Percentiles rank a stretch among this genome's conserved stretches.
phyloP scores from a whole-genome alignment of 2,329 filamentous ascomycete species.

The Trichoderma sp. region DNA sequence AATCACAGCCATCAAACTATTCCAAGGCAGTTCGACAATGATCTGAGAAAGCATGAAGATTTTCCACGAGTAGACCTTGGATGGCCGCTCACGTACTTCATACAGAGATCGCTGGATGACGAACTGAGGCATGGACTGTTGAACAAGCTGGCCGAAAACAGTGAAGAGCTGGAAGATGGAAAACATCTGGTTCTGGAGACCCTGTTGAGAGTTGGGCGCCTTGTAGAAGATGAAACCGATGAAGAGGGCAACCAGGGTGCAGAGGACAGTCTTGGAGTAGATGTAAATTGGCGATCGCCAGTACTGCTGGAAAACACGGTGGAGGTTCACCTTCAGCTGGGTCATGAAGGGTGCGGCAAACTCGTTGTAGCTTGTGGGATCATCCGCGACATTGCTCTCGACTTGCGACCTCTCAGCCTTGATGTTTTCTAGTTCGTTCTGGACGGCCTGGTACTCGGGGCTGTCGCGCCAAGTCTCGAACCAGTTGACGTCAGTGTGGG shows the following conservation, averaged over 20 bases:
- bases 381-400: constrained; percentile 30
- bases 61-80: constrained; percentile 81
- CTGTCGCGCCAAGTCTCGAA: constrained; percentile 59
- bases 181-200: constrained; percentile 84
- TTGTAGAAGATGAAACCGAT: constrained; percentile 80
- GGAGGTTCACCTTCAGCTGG: constrained; percentile 66
- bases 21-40: constrained; percentile 82
- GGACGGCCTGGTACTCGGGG: constrained; percentile 53
- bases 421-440: constrained; percentile 56
- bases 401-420: constrained; percentile 43
- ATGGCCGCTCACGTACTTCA: constrained; percentile 80
- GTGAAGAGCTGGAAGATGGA: constrained; percentile 80
- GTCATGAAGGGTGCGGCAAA: constrained; percentile 72
- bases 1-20: constrained; percentile 70
- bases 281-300: constrained; percentile 89
- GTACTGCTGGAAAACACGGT: constrained; percentile 85
- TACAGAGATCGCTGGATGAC: constrained; percentile 78
- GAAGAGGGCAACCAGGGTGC: constrained; percentile 64
- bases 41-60: constrained; percentile 83
- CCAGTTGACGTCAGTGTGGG: constrained; percentile 63
- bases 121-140: constrained; percentile 84
- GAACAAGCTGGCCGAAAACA: constrained; percentile 74
- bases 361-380: constrained; percentile 59
- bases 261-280: constrained; percentile 74
- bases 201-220: constrained; percentile 68